phyloP scores from a whole-genome alignment of 1,284 basidiomycete genomes.

The Microbotryomycetes sp. region DNA sequence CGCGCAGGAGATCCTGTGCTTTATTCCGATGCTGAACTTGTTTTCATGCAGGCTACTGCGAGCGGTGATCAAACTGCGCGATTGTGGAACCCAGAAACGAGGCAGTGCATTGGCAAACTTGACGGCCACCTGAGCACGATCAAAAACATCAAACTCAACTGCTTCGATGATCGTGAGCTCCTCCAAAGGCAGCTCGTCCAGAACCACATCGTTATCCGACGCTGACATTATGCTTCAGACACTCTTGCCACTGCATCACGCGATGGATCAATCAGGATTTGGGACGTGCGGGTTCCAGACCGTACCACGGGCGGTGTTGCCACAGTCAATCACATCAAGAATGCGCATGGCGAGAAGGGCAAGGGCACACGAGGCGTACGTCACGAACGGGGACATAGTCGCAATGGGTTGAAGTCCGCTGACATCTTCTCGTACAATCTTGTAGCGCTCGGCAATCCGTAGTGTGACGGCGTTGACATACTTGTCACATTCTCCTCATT shows the following conservation, averaged over 20 bases:
- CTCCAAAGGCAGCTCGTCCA: background rate
- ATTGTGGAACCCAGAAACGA: slow-evolving; percentile 30
- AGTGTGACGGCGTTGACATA: slow-evolving; percentile 35
- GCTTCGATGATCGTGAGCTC: background rate
- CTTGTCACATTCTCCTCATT: slow-evolving; percentile 30
- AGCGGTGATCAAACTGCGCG: slow-evolving; percentile 36
- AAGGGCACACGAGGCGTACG: slow-evolving; percentile 19
- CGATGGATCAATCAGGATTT: slow-evolving; percentile 35
- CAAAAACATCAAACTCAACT: slow-evolving; percentile 25
- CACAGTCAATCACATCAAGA: slow-evolving; percentile 31
- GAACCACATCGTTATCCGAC: background rate
- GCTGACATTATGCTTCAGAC: slow-evolving; percentile 9
- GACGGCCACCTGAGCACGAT: slow-evolving; percentile 34
- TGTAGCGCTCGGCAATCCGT: slow-evolving; percentile 22
- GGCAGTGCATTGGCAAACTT: slow-evolving; percentile 18
- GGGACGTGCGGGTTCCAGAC: slow-evolving; percentile 33
- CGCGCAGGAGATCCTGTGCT: background rate
- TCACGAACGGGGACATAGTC: background rate
- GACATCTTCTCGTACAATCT: background rate
- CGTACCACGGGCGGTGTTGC: slow-evolving; percentile 5
- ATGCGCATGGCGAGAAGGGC: slow-evolving; percentile 29
- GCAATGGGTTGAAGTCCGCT: background rate
- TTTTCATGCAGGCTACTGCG: slow-evolving; percentile 30
- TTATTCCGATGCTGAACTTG: background rate
- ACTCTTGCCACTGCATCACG: slow-evolving; percentile 36